Conservation (phyloP, 139 green algal genomes). For the Astrephomene gubernaculifera region DNA sequence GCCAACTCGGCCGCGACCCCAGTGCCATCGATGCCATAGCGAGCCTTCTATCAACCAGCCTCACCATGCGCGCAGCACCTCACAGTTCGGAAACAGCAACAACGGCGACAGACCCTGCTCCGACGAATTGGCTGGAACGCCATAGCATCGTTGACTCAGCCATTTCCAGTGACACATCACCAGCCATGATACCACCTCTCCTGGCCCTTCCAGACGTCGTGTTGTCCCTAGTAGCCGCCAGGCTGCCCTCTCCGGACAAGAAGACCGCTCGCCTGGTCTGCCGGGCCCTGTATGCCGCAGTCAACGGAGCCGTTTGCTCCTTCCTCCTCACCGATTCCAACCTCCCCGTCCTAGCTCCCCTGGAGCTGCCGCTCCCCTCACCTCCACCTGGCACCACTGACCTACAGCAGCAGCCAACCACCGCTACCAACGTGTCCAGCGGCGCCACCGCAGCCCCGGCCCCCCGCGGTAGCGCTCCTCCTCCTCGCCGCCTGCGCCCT, state of each 20-base stretch:
- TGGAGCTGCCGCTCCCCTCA: not conserved
- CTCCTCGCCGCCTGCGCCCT: not conserved
- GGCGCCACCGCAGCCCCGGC: not conserved
- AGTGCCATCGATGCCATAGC: no score
- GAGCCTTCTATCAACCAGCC: no score
- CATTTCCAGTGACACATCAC: no score
- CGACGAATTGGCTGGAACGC: no score
- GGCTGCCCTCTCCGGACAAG: constrained; percentile 37
- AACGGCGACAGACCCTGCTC: no score
- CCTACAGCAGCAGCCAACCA: not conserved
- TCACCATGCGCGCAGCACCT: no score
- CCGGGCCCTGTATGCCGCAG: constrained; percentile 10
- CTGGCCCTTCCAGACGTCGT: constrained; percentile 23
- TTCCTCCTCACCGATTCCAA: constrained; percentile 24
- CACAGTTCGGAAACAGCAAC: no score
- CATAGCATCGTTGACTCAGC: no score
- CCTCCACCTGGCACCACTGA: not conserved
- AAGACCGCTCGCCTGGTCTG: constrained; percentile 19
- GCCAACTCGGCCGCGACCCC: no score
- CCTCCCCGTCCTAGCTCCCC: not conserved
- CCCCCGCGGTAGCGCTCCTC: not conserved
- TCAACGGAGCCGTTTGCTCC: constrained; percentile 7
- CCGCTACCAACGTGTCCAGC: not conserved
- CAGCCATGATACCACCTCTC: not conserved
- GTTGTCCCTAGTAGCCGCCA: not conserved